Base-by-base conservation (phyloP, 805 yeast species). In the Komagataella populi region DNA sequence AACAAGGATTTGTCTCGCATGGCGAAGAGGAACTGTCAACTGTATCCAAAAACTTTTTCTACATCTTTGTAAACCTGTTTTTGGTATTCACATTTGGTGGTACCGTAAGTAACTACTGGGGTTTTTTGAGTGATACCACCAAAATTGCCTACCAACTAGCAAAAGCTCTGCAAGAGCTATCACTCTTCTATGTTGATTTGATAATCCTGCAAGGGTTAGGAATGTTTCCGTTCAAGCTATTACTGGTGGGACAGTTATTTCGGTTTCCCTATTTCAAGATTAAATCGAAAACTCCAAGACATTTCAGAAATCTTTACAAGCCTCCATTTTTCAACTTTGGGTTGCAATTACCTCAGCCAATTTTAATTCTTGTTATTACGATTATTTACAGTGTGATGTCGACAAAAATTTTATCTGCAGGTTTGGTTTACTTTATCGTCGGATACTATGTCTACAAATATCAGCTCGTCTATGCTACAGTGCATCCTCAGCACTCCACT, bases 261-360 rank as follows among this genome's bases (percentile, higher is more conserved):
- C 77, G 82, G 54, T 86, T 84, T 61, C 87, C 95, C 1, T 77
- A 83, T 51, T 78, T 84, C 64, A 74, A 73, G 55, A 71, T 74
- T 4, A 71, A 71, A 45, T 81, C 89, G 59, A 82, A 79, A 59
- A 87, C 96, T 0, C 95, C 97, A 10, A 71, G 97, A 57, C 95
- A 90, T 58, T 80, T 78, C 59, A 76, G 81, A 56, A 76, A 80
- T 44, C 67, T 88, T 24, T 85, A 86, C 68, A 83, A 80, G 57
- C 97, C 99, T 0, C 95, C 96, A n/a, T 75, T 79, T 14, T 88
- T 91, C 72, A 87, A 89, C 63, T 90, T 90, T 55, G 98, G 98
- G 0, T 67, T 93, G 39, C 87, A 86, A 58, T 71, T 91, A 52
- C 99, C 99, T 0, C 96, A 87, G 60, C 96, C 98, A 6, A 74